These are phyloP conservation scores for Stemphylium lycopersici DNA, from an alignment of 2,329 filamentous ascomycete genomes.

Conservation along the genomic window DNA sequence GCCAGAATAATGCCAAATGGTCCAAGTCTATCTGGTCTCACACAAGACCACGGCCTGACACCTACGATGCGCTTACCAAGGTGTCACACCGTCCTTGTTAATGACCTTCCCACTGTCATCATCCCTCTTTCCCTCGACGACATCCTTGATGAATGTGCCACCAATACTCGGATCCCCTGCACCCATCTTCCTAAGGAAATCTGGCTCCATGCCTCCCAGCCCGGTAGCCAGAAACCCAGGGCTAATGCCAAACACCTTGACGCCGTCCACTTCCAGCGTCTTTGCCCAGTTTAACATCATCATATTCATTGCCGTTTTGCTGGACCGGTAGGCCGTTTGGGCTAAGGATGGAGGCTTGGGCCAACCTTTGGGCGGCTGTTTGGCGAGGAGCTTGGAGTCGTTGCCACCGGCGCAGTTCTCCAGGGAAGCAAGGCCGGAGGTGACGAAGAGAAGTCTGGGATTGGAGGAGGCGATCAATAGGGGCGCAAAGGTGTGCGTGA, in stretches of 20 bases:
- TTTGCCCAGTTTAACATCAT: constrained; percentile 57
- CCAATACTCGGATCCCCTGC: constrained; percentile 47
- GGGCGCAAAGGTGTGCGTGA: constrained; percentile 46
- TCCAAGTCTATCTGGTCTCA: not conserved
- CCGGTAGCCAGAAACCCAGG: constrained; percentile 57
- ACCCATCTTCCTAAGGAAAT: constrained; percentile 46
- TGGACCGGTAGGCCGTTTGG: constrained; percentile 48
- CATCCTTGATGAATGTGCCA: constrained; percentile 47
- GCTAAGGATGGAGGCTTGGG: constrained; percentile 48
- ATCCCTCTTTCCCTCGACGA: constrained; percentile 51
- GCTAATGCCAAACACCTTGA: constrained; percentile 56
- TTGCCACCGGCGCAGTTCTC: constrained; percentile 33
- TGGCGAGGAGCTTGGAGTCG: constrained; percentile 30
- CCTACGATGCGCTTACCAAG: constrained; percentile 39
- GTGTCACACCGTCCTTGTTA: constrained; percentile 41
- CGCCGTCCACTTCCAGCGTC: constrained; percentile 52
- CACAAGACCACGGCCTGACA: not conserved
- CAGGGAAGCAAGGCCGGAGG: constrained; percentile 52
- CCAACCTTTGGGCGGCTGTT: constrained; percentile 52
- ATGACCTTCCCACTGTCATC: constrained; percentile 48
- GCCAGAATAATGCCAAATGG: no score
- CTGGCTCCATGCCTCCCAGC: constrained; percentile 44
- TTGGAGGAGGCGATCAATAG: constrained; percentile 46
- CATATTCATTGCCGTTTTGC: constrained; percentile 58
- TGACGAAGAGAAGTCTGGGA: constrained; percentile 50